Base-by-base conservation (phyloP, 176 grass and related monocot species). In the Triticum monococcum region DNA sequence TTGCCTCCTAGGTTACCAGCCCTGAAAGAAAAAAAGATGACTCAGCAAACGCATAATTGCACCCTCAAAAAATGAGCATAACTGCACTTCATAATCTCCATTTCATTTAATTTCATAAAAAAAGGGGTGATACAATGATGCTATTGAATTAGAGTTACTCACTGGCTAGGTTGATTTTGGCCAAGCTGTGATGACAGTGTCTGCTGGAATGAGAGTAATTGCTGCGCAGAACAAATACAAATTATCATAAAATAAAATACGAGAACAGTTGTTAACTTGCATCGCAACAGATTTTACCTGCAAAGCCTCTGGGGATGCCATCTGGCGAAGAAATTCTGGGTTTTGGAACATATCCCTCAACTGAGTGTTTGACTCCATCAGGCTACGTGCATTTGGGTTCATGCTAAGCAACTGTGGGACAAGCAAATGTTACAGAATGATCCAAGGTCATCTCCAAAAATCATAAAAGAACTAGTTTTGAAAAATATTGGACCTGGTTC, bases 261-360 rank as follows among this genome's bases (percentile, higher is more conserved):
- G 43, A 48, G 9, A 20, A 67, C 40, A 84, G 1, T 30, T 65
- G 60, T 23, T 82, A 12, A n/a, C 25, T 68, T 84, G 73, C 43
- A 84, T 75, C 0, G 4, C 68, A 86, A 60, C 12, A 30, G 30
- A 64, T 30, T 31, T 70, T 91, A 92, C 96, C 93, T 95, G 93
- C 91, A 98, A 84, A 41, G 91, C 92, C 61, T 98, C 96, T 80
- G 96, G 93, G 67, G 96, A 96, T 74, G 91, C 83, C 86, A 98
- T 66, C 86, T 98, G 96, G 82, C 88, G 96, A 89, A 95, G 87
- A 90, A 98, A 94, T 75, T 98, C 92, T 81, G 96, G 93, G 83
- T 96, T 95, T 84, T 98, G 96, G 75, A 98, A 81, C 91, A 98
- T 91, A 75, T 96, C 90, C 91, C 96, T 94, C 76, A 98, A 74